Evolutionary conservation across 2,329 filamentous ascomycete genomes (phyloP).

Genomic region (Fusarium dlaminii): DNA sequence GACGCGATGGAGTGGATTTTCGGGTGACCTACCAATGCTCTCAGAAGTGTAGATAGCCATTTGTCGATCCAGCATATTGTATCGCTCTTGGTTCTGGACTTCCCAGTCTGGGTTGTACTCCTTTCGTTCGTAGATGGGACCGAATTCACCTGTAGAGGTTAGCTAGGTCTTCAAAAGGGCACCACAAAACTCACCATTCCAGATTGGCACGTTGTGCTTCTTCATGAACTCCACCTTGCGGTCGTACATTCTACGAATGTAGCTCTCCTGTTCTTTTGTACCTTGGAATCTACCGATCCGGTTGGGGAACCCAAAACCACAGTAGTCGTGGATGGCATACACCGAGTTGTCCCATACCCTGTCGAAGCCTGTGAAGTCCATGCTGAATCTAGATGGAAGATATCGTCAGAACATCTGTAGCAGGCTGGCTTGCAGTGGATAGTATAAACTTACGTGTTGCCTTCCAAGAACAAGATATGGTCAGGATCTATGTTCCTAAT

Average conservation of each 20-base stretch:
- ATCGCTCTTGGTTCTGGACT: conserved; percentile 48
- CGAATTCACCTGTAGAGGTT: conserved; percentile 54
- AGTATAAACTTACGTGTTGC: conserved; percentile 54
- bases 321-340: conserved; percentile 64
- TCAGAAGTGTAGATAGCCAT: conserved; percentile 47
- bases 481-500: conserved; percentile 53
- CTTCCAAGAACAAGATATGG: conserved; percentile 60
- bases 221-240: conserved; percentile 57
- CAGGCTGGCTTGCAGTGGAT: fast-evolving
- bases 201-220: conserved; percentile 51
- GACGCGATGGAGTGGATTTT: neutral
- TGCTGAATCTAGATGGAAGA: conserved; percentile 33
- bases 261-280: conserved; percentile 51
- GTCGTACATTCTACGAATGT: conserved; percentile 45
- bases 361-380: conserved; percentile 44
- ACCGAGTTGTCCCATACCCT: conserved; percentile 56
- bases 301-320: conserved; percentile 59
- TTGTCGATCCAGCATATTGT: conserved; percentile 53
- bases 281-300: conserved; percentile 49
- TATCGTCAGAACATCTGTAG: neutral
- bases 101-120: conserved; percentile 45
- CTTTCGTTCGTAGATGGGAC: conserved; percentile 56
- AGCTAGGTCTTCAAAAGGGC: fast-evolving
- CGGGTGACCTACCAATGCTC: conserved; percentile 22
- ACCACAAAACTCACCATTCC: conserved; percentile 46